These are phyloP conservation scores for Phytopythium montanum DNA, from an alignment of 352 stramenopile genomes.

Conservation along the genomic window DNA sequence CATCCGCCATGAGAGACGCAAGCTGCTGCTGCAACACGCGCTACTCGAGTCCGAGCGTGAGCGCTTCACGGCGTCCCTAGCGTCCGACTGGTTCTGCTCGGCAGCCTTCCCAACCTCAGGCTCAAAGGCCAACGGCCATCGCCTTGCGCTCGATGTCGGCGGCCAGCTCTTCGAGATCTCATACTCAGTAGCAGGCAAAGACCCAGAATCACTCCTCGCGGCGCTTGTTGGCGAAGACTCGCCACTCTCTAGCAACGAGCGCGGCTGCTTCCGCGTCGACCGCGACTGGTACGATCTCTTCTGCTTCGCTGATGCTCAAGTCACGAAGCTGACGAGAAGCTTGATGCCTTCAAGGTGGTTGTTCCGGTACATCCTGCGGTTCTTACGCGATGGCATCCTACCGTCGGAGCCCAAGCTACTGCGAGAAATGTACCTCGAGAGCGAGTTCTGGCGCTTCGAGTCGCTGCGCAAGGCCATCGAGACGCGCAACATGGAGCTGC, in stretches of 20 bases:
- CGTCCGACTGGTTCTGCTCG: conserved; percentile 74
- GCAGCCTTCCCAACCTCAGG: conserved; percentile 38
- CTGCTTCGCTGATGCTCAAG: background rate
- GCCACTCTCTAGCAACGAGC: conserved; percentile 47
- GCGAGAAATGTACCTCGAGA: conserved; percentile 67
- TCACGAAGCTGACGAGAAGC: background rate
- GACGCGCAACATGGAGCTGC: conserved; percentile 58
- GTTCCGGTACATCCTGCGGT: conserved; percentile 75
- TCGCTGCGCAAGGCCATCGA: conserved; percentile 76
- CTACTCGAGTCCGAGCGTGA: conserved; percentile 70
- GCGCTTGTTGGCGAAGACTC: conserved; percentile 55
- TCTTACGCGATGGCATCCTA: conserved; percentile 72
- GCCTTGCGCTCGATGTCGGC: conserved; percentile 63
- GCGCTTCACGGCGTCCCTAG: conserved; percentile 64
- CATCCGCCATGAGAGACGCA: conserved; percentile 75
- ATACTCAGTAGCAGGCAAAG: conserved; percentile 38
- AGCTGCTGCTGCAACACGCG: conserved; percentile 69
- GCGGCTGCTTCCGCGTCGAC: conserved; percentile 71
- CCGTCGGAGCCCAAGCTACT: conserved; percentile 64
- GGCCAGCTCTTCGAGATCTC: conserved; percentile 75
- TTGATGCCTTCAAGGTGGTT: conserved; percentile 38
- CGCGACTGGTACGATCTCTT: conserved; percentile 44
- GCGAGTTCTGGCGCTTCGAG: conserved; percentile 82
- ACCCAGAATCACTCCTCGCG: conserved; percentile 56
- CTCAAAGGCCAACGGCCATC: conserved; percentile 17